Evolutionary conservation across 352 stramenopile genomes (phyloP), one percentile per base, ranked within the genome.

Genomic region (Globisporangium solare): DNA sequence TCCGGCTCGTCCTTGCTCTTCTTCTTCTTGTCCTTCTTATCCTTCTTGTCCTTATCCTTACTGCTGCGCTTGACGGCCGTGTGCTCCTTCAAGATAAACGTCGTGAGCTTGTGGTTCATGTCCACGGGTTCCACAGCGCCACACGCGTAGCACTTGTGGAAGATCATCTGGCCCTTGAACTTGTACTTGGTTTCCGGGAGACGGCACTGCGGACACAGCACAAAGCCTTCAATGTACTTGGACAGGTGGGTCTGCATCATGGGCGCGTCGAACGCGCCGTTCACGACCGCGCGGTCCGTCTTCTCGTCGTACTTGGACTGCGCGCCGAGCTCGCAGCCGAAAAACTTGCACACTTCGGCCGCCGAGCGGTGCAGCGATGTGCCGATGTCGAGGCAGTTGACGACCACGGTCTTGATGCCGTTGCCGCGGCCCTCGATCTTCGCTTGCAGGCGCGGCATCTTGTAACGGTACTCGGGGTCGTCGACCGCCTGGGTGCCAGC

Each of bases 391-490:
- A 81, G 82, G 60, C 98, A 98, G 87, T 99, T 99, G 27, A 98
- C 90, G 57, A 99, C 94, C 35, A 98, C 83, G 35, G 97, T 99
- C 83, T 99, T 99, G 73, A 99, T 99, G 57, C 97, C 97, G 76
- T 99, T 99, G 51, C 97, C 97, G 53, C 96, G 88, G 39, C 97
- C 97, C 85, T 99, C 97, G 59, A 99, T 98, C 77, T 99, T 99
- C 46, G 93, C 95, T 35, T 93, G 66, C 43, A 98, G 72, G 20
- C 91, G 89, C 37, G 97, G 97, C 97, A 99, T 99, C 85, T 99
- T 99, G 93, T 99, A 99, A 58, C 97, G 95, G 74, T 99, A 99
- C 61, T 94, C 85, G 14, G 88, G 88, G 68, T 96, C 86, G 51
- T 99, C 94, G 27, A 98, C 81, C 56, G 87, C 55, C 66, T 88